phyloP scores from a whole-genome alignment of 2,329 filamentous ascomycete genomes.

The Microthyrium microscopicum region DNA sequence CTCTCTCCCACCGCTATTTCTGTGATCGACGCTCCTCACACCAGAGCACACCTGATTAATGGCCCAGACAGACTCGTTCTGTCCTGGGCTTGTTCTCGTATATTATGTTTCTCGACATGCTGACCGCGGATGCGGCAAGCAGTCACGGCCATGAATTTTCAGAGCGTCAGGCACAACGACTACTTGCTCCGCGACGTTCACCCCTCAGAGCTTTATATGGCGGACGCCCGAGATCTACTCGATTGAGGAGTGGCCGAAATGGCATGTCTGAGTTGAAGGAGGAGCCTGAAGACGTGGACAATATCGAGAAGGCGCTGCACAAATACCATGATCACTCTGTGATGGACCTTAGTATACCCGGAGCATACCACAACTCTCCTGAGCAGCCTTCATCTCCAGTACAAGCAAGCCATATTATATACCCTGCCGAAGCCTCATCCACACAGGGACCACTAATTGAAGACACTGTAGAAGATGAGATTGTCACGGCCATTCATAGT shows the following conservation, averaged over 20 bases:
- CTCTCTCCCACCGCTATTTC: too few relatives aligned
- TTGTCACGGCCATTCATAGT: neutral
- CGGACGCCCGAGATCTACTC: neutral
- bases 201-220: neutral
- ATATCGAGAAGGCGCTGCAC: slow-evolving; percentile 2
- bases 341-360: slow-evolving; percentile 4
- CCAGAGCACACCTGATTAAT: too few relatives aligned
- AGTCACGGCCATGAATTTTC: slow-evolving; percentile 19
- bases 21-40: too few relatives aligned
- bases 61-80: too few relatives aligned
- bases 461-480: neutral
- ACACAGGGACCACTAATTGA: too few relatives aligned
- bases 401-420: slow-evolving; percentile 8
- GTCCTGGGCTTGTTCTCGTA: too few relatives aligned
- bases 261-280: slow-evolving; percentile 7
- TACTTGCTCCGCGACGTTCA: slow-evolving; percentile 10
- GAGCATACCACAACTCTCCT: slow-evolving; percentile 4
- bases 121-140: slow-evolving; percentile 19
- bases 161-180: slow-evolving; percentile 2
- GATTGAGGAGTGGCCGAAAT: neutral
- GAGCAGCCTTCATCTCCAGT: neutral
- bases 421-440: slow-evolving; percentile 20
- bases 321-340: slow-evolving; percentile 1
- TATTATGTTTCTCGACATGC: slow-evolving; percentile 23
- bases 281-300: slow-evolving; percentile 6